phyloP scores from a whole-genome alignment of 1,139 yeast genomes.

The Debaryomyces nepalensis region DNA sequence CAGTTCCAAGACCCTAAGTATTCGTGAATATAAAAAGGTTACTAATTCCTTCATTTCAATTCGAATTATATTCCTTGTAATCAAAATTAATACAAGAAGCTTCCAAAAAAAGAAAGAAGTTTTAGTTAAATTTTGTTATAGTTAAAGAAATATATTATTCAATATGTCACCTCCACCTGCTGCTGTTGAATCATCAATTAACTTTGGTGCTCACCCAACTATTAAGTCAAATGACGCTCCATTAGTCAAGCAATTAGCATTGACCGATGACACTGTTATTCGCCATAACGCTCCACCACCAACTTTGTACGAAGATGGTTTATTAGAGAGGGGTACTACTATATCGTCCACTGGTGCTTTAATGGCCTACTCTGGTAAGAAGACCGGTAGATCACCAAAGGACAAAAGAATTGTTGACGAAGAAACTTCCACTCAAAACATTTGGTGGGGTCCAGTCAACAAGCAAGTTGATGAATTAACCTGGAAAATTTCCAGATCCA shows the following conservation, averaged over 20 bases:
- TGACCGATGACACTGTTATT: constrained; percentile 54
- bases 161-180: constrained; percentile 54
- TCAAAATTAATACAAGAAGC: background rate
- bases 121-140: constrained; percentile 2
- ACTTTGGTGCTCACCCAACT: constrained; percentile 49
- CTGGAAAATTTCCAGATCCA: constrained; percentile 94
- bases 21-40: constrained; percentile 5
- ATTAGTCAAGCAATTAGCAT: constrained; percentile 47
- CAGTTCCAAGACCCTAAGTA: background rate
- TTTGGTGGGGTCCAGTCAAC: constrained; percentile 99
- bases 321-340: constrained; percentile 88
- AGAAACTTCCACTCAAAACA: constrained; percentile 76
- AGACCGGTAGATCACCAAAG: constrained; percentile 98
- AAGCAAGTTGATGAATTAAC: constrained; percentile 93
- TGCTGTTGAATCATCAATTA: constrained; percentile 52
- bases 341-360: constrained; percentile 94
- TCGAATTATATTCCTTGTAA: background rate
- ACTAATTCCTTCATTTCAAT: background rate
- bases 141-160: background rate
- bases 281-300: constrained; percentile 95
- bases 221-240: constrained; percentile 50
- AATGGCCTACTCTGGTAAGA: constrained; percentile 93
- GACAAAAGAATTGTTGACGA: constrained; percentile 98
- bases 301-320: constrained; percentile 91
- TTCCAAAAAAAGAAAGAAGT: constrained; percentile 3